Base-by-base conservation (phyloP, 2,329 filamentous ascomycete genomes). In the Colletotrichum abscissum region DNA sequence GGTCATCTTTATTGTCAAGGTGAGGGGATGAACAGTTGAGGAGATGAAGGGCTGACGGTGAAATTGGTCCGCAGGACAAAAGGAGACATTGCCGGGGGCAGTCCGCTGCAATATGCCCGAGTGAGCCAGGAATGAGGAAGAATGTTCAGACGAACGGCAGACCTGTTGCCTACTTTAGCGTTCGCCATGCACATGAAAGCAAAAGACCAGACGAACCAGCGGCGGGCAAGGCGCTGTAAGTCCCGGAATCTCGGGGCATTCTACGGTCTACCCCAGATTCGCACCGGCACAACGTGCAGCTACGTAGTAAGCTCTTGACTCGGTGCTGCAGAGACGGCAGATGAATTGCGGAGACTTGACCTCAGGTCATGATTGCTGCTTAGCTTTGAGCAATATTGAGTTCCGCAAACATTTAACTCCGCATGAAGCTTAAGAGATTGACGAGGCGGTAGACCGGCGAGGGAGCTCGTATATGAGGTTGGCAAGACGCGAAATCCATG, bases 201-300 rank as follows among this genome's bases (percentile, higher is more conserved):
- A 42, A 19, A 64, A 54, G 8, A 42, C 30, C 60, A 33, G 54
- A 70, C 26, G 46, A 67, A 56, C 35, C 8, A 35, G 24, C 22
- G 19, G 59, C 42, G 46, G 33, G 28, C 16, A n/a, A 55, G 30
- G 30, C 28, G 30, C 52, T 54, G 30, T 42, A 8, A 56, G 28
- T 30, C 26, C 38, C 69, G 57, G 66, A 26, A 42, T 69, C 62
- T 69, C 69, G 30, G 59, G 35, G 24, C 46, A 72, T 55, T 59
- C 38, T 42, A 42, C 38, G 42, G 59, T 42, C 38, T 42, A 69
- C 58, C 59, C 59, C 69, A 64, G 69, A 54, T 69, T 72, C n/a
- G 49, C 49, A n/a, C 57, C 57, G 68, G 68, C 68, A 70, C 26
- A 62, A 30, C 38, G 68, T 42, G 63, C 68, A 71, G 63, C 30